These are phyloP conservation scores for Fusarium sp. DNA, from an alignment of 2,329 filamentous ascomycete species.

Conservation along the genomic window DNA sequence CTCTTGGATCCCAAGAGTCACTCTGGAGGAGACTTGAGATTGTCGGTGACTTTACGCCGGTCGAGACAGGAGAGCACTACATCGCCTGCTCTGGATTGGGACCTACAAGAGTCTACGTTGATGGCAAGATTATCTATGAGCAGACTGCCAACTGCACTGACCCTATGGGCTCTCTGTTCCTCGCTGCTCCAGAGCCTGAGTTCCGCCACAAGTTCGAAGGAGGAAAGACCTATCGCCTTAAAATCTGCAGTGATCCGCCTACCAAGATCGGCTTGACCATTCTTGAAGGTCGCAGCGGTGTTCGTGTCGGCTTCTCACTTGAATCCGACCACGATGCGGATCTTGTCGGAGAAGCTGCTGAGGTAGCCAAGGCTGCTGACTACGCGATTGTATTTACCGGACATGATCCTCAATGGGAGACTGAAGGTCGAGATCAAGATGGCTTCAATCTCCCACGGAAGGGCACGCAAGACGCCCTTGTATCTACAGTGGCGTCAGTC, in stretches of 20 bases:
- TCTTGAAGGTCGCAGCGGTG: slow-evolving; percentile 42
- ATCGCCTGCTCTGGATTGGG: slow-evolving; percentile 44
- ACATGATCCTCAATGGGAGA: slow-evolving; percentile 59
- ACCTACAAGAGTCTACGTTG: slow-evolving; percentile 39
- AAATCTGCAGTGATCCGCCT: slow-evolving; percentile 42
- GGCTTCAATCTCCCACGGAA: slow-evolving; percentile 71
- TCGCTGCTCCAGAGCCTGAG: slow-evolving; percentile 39
- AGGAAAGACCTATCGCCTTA: slow-evolving; percentile 41
- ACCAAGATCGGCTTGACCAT: slow-evolving; percentile 43
- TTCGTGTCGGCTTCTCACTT: slow-evolving; percentile 44
- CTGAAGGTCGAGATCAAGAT: slow-evolving; percentile 72
- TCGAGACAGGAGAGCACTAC: slow-evolving; percentile 43
- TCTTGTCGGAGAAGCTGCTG: slow-evolving; percentile 58
- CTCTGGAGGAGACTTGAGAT: slow-evolving; percentile 40
- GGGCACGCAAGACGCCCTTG: slow-evolving; percentile 63
- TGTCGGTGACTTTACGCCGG: slow-evolving; percentile 43
- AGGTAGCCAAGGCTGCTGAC: slow-evolving; percentile 65
- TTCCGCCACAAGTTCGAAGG: slow-evolving; percentile 38
- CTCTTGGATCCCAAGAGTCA: slow-evolving; percentile 39
- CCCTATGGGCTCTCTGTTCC: slow-evolving; percentile 45
- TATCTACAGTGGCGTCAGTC: slow-evolving; percentile 62
- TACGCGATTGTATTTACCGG: slow-evolving; percentile 66
- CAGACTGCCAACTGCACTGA: slow-evolving; percentile 41
- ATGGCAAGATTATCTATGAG: slow-evolving; percentile 42
- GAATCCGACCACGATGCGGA: slow-evolving; percentile 46